phyloP scores from a whole-genome alignment of 176 grass and related monocot species.

The Aegilops sharonensis region DNA sequence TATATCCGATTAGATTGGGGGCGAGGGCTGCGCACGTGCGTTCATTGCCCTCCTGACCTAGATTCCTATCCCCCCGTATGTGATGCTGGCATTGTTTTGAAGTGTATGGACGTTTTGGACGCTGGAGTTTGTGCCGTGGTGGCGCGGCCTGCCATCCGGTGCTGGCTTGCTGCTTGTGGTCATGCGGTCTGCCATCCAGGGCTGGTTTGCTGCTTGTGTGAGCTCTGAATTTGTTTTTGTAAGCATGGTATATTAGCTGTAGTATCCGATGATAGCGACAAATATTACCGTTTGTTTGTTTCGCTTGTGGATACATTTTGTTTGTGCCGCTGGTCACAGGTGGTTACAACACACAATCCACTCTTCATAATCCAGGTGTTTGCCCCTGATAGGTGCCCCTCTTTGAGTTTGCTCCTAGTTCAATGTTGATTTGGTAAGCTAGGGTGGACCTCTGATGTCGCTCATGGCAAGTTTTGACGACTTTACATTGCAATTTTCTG shows the following conservation, averaged over 20 bases:
- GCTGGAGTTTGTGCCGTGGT: background rate
- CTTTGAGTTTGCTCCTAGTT: background rate
- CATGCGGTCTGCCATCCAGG: background rate
- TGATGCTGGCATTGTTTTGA: slow-evolving; percentile 2
- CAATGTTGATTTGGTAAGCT: background rate
- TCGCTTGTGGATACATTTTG: background rate
- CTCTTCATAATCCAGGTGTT: slow-evolving; percentile 7
- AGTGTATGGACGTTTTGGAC: background rate
- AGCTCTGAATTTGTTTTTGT: background rate
- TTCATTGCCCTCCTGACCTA: slow-evolving; percentile 30
- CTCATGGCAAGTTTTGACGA: background rate
- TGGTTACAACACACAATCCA: background rate
- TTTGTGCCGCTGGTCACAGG: background rate
- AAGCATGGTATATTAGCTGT: background rate
- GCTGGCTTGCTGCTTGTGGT: background rate
- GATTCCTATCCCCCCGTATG: slow-evolving; percentile 12
- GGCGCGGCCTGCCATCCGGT: background rate
- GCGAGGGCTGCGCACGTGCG: background rate
- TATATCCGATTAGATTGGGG: slow-evolving; percentile 20
- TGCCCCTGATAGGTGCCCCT: slow-evolving; percentile 20
- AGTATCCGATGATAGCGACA: slow-evolving; percentile 33
- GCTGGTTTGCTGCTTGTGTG: slow-evolving; percentile 5
- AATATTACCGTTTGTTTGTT: slow-evolving; percentile 10
- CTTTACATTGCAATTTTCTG: background rate
- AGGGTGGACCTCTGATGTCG: background rate